A percentile compares a stretch with the other conserved stretches of the same genome.
phyloP scores from a whole-genome alignment of 768 basidiomycete species.

The Russula emetica region DNA sequence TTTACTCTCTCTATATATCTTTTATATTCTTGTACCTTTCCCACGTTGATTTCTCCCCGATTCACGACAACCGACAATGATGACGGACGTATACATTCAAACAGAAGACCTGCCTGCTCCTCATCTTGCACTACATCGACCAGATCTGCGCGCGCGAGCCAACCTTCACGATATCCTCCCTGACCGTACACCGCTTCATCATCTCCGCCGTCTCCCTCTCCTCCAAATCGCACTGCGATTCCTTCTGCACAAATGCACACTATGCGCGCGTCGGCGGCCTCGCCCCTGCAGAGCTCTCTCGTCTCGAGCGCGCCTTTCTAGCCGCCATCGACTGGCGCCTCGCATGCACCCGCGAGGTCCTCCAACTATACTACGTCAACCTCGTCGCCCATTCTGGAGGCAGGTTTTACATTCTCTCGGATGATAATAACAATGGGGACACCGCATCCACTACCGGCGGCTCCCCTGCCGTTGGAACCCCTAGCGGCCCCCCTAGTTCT shows the following conservation, averaged over 20 bases:
- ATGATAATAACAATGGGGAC: slow-evolving; percentile 35
- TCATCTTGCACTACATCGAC: slow-evolving; percentile 87
- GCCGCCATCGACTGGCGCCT: slow-evolving; percentile 90
- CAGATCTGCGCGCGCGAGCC: slow-evolving; percentile 86
- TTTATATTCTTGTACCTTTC: background rate
- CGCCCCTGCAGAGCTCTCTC: slow-evolving; percentile 83
- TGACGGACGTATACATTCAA: background rate
- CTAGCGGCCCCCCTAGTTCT: slow-evolving; percentile 28
- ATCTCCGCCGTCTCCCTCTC: slow-evolving; percentile 91
- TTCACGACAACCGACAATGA: background rate
- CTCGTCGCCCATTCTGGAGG: slow-evolving; percentile 78
- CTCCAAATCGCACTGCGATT: slow-evolving; percentile 92
- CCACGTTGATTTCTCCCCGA: background rate
- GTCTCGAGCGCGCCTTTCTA: slow-evolving; percentile 92
- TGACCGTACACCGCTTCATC: slow-evolving; percentile 97
- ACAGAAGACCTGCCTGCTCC: slow-evolving; percentile 74
- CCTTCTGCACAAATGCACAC: slow-evolving; percentile 89
- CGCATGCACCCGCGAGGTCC: slow-evolving; percentile 86
- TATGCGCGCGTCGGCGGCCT: slow-evolving; percentile 98
- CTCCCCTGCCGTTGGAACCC: background rate
- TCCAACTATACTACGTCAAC: slow-evolving; percentile 92
- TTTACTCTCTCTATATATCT: background rate
- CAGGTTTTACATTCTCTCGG: slow-evolving; percentile 47
- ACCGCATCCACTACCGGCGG: slow-evolving; percentile 40
- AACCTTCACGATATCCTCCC: slow-evolving; percentile 87